These are phyloP conservation scores for Lentinula novae-zelandiae DNA, from an alignment of 1,284 basidiomycete species.

Conservation along the genomic window DNA sequence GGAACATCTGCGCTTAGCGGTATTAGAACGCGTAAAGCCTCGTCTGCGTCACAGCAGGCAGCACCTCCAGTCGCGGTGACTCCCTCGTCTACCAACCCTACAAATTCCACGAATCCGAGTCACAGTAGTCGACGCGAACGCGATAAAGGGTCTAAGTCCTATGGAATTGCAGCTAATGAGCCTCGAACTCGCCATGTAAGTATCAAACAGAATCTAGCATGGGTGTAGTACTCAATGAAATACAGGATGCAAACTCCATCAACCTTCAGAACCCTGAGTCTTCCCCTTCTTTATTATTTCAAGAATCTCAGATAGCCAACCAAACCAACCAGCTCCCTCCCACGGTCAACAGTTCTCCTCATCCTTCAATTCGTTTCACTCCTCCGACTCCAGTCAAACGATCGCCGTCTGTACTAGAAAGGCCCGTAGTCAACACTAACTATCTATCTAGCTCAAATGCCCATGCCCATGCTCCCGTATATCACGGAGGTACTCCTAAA, in stretches of 20 bases:
- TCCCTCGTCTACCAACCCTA: neutral
- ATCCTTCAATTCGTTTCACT: conserved; percentile 6
- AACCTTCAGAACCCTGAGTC: neutral
- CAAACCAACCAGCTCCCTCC: neutral
- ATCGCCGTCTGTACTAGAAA: conserved; percentile 3
- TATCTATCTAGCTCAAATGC: neutral
- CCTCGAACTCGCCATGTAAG: conserved; percentile 2
- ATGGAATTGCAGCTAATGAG: neutral
- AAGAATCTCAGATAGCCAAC: conserved; percentile 2
- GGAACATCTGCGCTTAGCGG: neutral
- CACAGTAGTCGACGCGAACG: neutral
- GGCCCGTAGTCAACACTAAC: neutral
- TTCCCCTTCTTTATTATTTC: conserved; percentile 1
- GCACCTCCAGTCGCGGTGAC: neutral
- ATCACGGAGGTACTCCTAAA: neutral
- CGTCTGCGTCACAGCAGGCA: conserved; percentile 2
- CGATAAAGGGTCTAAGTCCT: neutral
- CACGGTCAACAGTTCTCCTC: conserved; percentile 3
- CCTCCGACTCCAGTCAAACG: conserved; percentile 11
- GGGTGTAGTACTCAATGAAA: neutral
- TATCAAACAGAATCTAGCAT: neutral
- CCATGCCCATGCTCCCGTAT: neutral
- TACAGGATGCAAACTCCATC: neutral
- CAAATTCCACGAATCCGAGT: neutral
- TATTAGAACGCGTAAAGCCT: neutral